Percentiles rank a stretch among this genome's conserved stretches.
phyloP scores from a whole-genome alignment of 202 grass and related monocot genomes.

The Schoenoplectus tabernaemontani region DNA sequence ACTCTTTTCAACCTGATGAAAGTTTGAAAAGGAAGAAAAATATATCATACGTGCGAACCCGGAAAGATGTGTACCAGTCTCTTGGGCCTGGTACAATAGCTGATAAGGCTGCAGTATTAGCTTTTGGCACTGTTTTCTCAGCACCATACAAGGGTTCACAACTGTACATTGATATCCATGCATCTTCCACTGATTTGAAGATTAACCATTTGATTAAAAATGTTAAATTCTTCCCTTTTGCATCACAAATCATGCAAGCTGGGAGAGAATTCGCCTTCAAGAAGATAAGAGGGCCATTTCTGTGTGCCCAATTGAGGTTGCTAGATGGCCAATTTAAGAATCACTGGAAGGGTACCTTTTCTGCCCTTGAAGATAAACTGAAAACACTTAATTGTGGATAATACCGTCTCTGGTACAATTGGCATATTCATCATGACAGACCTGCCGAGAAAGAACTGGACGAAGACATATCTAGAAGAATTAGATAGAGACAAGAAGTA shows the following conservation, averaged over 20 bases:
- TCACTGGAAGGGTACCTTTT: slow-evolving; percentile 91
- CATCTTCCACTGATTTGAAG: slow-evolving; percentile 45
- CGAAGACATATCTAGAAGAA: slow-evolving; percentile 61
- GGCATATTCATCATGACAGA: slow-evolving; percentile 94
- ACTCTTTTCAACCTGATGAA: slow-evolving; percentile 82
- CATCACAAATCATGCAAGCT: slow-evolving; percentile 64
- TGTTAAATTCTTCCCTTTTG: slow-evolving; percentile 76
- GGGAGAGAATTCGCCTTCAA: slow-evolving; percentile 57
- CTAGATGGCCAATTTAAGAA: slow-evolving; percentile 98
- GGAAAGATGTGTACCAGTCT: slow-evolving; percentile 62
- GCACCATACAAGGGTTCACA: slow-evolving; percentile 77
- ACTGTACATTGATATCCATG: slow-evolving; percentile 80
- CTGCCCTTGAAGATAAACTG: slow-evolving; percentile 69
- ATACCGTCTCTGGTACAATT: slow-evolving; percentile 33
- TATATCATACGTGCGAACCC: slow-evolving; percentile 54
- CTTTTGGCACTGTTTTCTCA: slow-evolving; percentile 89
- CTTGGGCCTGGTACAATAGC: slow-evolving; percentile 70
- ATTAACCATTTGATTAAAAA: slow-evolving; percentile 52
- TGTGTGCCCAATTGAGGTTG: slow-evolving; percentile 81
- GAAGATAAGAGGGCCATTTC: slow-evolving; percentile 69
- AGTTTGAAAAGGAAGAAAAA: slow-evolving; percentile 72
- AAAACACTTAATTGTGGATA: slow-evolving; percentile 37
- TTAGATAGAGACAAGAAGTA: slow-evolving; percentile 54
- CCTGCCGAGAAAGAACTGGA: slow-evolving; percentile 67
- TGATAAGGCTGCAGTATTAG: slow-evolving; percentile 52